Evolutionary conservation across 768 basidiomycete genomes (phyloP).

Genomic region (Suillus occidentalis): DNA sequence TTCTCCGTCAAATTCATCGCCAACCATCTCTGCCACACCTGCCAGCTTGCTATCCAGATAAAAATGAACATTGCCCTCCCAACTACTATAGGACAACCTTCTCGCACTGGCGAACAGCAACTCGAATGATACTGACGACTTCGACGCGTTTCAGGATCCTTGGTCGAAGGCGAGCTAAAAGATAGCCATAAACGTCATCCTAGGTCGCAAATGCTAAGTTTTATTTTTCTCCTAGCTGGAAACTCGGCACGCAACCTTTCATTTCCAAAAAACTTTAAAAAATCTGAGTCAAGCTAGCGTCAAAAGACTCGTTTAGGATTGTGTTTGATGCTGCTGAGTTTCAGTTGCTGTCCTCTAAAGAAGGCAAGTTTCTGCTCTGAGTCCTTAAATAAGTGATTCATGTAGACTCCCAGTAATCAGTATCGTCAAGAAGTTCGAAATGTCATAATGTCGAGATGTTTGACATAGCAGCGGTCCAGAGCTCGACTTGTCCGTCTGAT

Average conservation of each 20-base stretch:
- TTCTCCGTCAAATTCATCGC: too few species aligned
- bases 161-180: too few species aligned
- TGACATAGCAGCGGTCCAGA: background rate
- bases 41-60: too few species aligned
- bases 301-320: background rate
- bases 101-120: too few species aligned
- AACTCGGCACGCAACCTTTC: background rate
- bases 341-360: background rate
- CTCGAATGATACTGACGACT: too few species aligned
- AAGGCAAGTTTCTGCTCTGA: background rate
- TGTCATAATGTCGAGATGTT: background rate
- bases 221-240: background rate
- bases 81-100: too few species aligned
- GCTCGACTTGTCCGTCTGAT: background rate
- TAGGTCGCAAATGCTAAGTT: background rate
- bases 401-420: background rate
- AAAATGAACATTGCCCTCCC: too few species aligned
- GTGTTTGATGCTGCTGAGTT: background rate
- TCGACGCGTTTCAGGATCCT: too few species aligned
- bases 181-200: too few species aligned
- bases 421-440: background rate
- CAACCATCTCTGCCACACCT: too few species aligned
- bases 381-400: background rate
- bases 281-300: background rate
- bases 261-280: background rate